Evolutionary conservation across 129 eudicot genomes (phyloP).

Genomic region (Solidago caesia): DNA sequence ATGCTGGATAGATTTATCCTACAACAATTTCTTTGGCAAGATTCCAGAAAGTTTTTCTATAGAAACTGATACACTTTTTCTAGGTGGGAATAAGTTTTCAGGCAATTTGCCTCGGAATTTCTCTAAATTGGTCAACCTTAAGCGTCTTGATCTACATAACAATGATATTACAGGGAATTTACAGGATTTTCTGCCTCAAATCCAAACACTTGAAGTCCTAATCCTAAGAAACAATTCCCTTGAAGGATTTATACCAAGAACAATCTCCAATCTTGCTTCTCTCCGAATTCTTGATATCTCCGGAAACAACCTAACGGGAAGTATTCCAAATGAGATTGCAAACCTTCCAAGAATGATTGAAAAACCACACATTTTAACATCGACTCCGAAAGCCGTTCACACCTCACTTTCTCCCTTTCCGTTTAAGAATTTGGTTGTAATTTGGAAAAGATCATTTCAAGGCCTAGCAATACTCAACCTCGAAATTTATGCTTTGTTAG

Average conservation of each 20-base stretch:
- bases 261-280: constrained; percentile 17
- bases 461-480: constrained; percentile 27
- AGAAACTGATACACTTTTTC: constrained; percentile 24
- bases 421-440: constrained; percentile 33
- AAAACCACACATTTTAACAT: constrained; percentile 6
- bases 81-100: constrained; percentile 46
- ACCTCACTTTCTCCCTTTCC: background rate
- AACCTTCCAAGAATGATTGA: constrained; percentile 31
- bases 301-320: constrained; percentile 28
- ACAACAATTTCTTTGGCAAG: constrained; percentile 36
- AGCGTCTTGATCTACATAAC: constrained; percentile 48
- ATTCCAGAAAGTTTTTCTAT: constrained; percentile 28
- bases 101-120: constrained; percentile 38
- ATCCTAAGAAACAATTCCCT: constrained; percentile 42
- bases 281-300: constrained; percentile 41
- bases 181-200: constrained; percentile 26
- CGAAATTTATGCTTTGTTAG: constrained; percentile 40
- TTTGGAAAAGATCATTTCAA: constrained; percentile 48
- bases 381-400: no score
- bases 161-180: constrained; percentile 33
- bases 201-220: constrained; percentile 34
- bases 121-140: constrained; percentile 27
- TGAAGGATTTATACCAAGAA: constrained; percentile 33
- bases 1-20: constrained; percentile 38
- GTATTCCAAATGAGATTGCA: constrained; percentile 32